phyloP scores from a whole-genome alignment of 495 filamentous ascomycete genomes.

The Penicillium cinerascens region DNA sequence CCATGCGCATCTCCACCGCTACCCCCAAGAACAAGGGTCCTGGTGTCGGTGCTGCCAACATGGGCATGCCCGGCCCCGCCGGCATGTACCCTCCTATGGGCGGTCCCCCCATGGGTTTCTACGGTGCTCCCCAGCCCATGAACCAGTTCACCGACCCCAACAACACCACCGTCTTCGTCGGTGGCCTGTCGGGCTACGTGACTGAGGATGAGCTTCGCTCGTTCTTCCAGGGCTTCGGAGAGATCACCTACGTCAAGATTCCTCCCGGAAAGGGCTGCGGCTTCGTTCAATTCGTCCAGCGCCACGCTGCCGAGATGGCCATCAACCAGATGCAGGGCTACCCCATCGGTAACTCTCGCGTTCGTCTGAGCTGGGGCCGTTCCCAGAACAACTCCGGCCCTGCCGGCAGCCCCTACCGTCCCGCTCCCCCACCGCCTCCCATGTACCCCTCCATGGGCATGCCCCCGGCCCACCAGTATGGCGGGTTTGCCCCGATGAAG shows the following conservation, averaged over 20 bases:
- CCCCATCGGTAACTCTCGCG: conserved; percentile 97
- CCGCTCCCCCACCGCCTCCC: conserved; percentile 85
- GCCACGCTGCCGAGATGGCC: conserved; percentile 98
- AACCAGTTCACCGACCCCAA: conserved; percentile 99
- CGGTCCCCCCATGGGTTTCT: conserved; percentile 75
- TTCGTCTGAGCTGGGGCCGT: conserved; percentile 94
- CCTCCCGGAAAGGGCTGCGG: conserved; percentile 98
- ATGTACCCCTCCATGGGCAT: conserved; percentile 85
- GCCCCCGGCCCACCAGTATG: conserved; percentile 69
- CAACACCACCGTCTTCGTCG: conserved; percentile 99
- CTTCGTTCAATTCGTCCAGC: conserved; percentile 99
- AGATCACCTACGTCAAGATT: conserved; percentile 99
- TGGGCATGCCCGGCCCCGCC: conserved; percentile 50
- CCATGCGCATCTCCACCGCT: conserved; percentile 97
- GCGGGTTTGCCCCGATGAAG: conserved; percentile 73
- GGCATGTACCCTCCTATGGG: conserved; percentile 65
- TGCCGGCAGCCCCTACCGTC: conserved; percentile 94
- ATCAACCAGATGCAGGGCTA: conserved; percentile 99
- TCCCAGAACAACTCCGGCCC: conserved; percentile 99
- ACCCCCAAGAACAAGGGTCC: conserved; percentile 93
- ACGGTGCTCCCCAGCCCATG: conserved; percentile 88
- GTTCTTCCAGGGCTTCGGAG: conserved; percentile 99
- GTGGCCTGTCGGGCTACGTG: conserved; percentile 95
- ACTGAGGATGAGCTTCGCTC: conserved; percentile 98
- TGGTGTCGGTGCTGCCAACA: conserved; percentile 49